These are phyloP conservation scores for Ascochyta koolunga DNA, from an alignment of 2,329 filamentous ascomycete species.

Conservation along the genomic window DNA sequence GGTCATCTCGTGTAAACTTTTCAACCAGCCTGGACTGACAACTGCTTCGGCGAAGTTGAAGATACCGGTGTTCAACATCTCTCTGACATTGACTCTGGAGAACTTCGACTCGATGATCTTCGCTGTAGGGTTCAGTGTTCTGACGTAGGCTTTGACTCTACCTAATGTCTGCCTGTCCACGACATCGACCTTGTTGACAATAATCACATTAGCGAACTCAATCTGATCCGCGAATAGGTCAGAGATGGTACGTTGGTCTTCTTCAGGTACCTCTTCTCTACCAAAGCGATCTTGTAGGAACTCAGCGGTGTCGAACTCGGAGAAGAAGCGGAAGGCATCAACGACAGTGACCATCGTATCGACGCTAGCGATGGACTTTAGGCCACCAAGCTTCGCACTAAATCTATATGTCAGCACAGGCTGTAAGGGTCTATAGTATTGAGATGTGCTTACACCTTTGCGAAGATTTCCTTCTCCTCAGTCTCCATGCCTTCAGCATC, in stretches of 20 bases:
- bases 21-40: slow-evolving; percentile 71
- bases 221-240: slow-evolving; percentile 80
- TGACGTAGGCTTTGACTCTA: slow-evolving; percentile 61
- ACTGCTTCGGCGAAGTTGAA: slow-evolving; percentile 71
- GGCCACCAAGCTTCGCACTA: slow-evolving; percentile 58
- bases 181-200: slow-evolving; percentile 73
- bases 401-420: background rate
- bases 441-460: slow-evolving; percentile 51
- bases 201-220: slow-evolving; percentile 76
- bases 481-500: slow-evolving; percentile 50
- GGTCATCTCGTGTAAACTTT: slow-evolving; percentile 72
- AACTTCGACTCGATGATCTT: slow-evolving; percentile 67
- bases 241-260: slow-evolving; percentile 76
- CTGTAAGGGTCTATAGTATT: background rate
- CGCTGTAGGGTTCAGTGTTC: slow-evolving; percentile 69
- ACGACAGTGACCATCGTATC: slow-evolving; percentile 77
- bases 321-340: slow-evolving; percentile 74
- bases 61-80: slow-evolving; percentile 69
- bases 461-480: slow-evolving; percentile 53
- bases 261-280: slow-evolving; percentile 61
- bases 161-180: slow-evolving; percentile 56
- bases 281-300: slow-evolving; percentile 68
- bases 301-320: slow-evolving; percentile 74
- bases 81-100: slow-evolving; percentile 64
- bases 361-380: slow-evolving; percentile 69